A percentile compares a stretch with the other conserved stretches of the same genome.
These are phyloP conservation scores for Globisporangium barbulae DNA, from an alignment of 352 stramenopile genomes.

Conservation along the genomic window DNA sequence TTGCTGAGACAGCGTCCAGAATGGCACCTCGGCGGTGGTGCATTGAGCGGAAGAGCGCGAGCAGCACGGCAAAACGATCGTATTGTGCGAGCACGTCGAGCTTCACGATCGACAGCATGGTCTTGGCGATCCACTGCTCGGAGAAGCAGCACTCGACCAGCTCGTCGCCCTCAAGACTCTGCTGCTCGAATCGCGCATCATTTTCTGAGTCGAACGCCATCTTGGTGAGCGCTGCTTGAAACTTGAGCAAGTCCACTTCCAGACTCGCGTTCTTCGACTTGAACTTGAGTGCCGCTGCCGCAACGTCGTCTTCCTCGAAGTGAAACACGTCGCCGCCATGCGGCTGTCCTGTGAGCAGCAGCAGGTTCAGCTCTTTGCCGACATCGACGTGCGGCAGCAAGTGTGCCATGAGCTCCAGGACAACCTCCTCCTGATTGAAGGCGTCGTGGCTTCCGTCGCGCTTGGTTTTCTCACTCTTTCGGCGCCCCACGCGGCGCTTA, in stretches of 20 bases:
- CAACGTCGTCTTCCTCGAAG: slow-evolving; percentile 57
- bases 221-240: slow-evolving; percentile 46
- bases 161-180: slow-evolving; percentile 25
- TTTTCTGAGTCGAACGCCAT: slow-evolving; percentile 39
- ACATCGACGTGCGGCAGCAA: slow-evolving; percentile 70
- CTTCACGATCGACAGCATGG: slow-evolving; percentile 47
- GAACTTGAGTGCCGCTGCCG: neutral
- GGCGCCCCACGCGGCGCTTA: slow-evolving; percentile 63
- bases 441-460: slow-evolving; percentile 26
- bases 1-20: slow-evolving; percentile 29
- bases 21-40: slow-evolving; percentile 30
- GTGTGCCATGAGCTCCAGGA: slow-evolving; percentile 73
- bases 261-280: slow-evolving; percentile 17
- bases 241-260: slow-evolving; percentile 61
- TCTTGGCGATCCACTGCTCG: slow-evolving; percentile 42
- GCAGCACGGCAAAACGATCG: slow-evolving; percentile 54
- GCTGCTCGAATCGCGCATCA: slow-evolving; percentile 23
- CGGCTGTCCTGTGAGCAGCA: slow-evolving; percentile 45
- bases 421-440: slow-evolving; percentile 56
- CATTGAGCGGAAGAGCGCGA: slow-evolving; percentile 49
- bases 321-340: slow-evolving; percentile 57
- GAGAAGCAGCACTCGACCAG: slow-evolving; percentile 44
- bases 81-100: slow-evolving; percentile 59
- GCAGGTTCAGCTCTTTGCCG: slow-evolving; percentile 75
- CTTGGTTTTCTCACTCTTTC: slow-evolving; percentile 46